phyloP scores from a whole-genome alignment of 371 early-diverging fungal species.

The Syncephalastrum monosporum region DNA sequence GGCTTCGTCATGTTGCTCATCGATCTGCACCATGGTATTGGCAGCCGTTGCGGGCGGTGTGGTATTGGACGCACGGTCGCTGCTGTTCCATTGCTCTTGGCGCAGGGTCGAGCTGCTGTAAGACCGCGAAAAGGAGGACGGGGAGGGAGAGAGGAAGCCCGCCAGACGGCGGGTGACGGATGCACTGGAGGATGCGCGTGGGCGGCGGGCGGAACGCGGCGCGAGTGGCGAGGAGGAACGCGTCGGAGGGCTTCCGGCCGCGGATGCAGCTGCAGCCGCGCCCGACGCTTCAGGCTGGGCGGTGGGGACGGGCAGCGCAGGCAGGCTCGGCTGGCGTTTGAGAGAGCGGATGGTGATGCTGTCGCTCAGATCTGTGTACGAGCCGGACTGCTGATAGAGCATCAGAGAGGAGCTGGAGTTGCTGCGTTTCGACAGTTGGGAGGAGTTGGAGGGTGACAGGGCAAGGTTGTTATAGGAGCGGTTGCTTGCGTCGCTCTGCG shows the following conservation, averaged over 20 bases:
- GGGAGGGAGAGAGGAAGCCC: slow-evolving; percentile 13
- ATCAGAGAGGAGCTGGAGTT: slow-evolving; percentile 14
- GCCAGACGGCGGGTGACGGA: slow-evolving; percentile 19
- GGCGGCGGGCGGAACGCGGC: slow-evolving; percentile 11
- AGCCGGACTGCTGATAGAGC: not conserved
- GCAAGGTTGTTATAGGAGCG: slow-evolving; percentile 6
- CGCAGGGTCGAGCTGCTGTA: slow-evolving; percentile 16
- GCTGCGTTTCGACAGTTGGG: slow-evolving; percentile 13
- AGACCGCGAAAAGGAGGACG: slow-evolving; percentile 12
- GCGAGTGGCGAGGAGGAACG: slow-evolving; percentile 4
- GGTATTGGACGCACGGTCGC: not conserved
- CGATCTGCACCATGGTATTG: slow-evolving; percentile 2
- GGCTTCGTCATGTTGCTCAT: slow-evolving; percentile 1
- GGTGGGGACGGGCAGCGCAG: slow-evolving; percentile 13
- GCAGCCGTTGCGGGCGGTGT: not conserved
- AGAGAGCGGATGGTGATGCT: slow-evolving; percentile 12
- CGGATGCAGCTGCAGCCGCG: too few relatives aligned
- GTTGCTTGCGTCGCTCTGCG: slow-evolving; percentile 14
- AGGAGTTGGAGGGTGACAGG: slow-evolving; percentile 16
- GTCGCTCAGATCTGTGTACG: slow-evolving; percentile 1
- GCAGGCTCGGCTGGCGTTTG: slow-evolving; percentile 18
- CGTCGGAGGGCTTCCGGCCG: slow-evolving; percentile 1
- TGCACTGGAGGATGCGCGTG: slow-evolving; percentile 20
- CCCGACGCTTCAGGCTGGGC: too few relatives aligned
- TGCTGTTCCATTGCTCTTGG: slow-evolving; percentile 5